phyloP scores from a whole-genome alignment of 805 yeast species.

The Torulaspora quercuum region DNA sequence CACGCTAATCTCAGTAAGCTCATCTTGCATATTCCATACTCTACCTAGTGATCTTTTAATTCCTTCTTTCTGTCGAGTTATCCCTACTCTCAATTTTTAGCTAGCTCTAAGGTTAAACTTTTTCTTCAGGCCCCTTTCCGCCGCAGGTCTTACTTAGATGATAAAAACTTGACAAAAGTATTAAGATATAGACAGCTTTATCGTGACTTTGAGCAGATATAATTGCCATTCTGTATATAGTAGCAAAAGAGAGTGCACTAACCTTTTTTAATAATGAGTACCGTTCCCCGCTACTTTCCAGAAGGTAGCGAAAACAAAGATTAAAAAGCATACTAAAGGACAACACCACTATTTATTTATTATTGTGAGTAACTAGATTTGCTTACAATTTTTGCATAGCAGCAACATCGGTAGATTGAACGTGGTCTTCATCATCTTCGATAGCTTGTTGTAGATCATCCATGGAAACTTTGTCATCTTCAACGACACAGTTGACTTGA shows the following conservation, averaged over 20 bases:
- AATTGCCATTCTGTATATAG: no score
- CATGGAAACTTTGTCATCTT: conserved; percentile 92
- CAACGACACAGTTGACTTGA: conserved; percentile 97
- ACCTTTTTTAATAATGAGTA: no score
- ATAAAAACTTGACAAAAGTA: no score
- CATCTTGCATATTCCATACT: conserved; percentile 20
- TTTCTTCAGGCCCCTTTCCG: no score
- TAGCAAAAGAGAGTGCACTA: no score
- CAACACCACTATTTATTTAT: conserved; percentile 9
- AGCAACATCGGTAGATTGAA: conserved; percentile 97
- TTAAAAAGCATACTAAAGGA: conserved; percentile 1
- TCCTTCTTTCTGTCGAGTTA: conserved; percentile 1
- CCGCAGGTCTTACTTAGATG: no score
- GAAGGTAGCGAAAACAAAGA: conserved; percentile 5
- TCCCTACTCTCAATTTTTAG: no score
- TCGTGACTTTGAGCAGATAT: no score
- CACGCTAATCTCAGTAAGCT: conserved; percentile 6
- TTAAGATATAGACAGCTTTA: no score
- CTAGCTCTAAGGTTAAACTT: no score
- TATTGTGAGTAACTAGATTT: conserved; percentile 7
- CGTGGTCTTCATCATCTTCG: conserved; percentile 96
- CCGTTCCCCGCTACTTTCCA: conserved; percentile 7
- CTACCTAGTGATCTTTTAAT: conserved; percentile 1
- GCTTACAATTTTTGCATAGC: conserved; percentile 96
- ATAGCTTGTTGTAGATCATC: conserved; percentile 77